phyloP scores from a whole-genome alignment of 2,329 filamentous ascomycete genomes.

The Scorias spongiosa region DNA sequence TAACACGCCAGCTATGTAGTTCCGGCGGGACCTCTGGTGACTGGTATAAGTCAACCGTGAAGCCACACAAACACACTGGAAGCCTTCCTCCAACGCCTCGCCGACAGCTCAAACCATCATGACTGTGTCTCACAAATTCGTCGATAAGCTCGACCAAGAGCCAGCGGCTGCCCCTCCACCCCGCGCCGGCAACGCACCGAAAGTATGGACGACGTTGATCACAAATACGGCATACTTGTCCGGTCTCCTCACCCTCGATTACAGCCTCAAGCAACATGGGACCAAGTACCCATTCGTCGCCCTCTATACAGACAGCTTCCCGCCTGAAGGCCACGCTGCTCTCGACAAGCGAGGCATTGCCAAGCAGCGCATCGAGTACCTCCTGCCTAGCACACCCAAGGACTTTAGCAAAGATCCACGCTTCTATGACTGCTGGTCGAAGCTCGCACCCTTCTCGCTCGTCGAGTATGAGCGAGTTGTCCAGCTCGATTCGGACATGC shows the following conservation, averaged over 20 bases:
- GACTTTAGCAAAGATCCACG: conserved; percentile 65
- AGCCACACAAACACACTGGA: too few species aligned
- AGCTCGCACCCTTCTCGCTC: conserved; percentile 64
- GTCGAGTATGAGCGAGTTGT: conserved; percentile 65
- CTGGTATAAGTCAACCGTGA: too few species aligned
- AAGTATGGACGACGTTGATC: conserved; percentile 79
- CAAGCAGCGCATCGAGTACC: conserved; percentile 54
- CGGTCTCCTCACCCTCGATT: conserved; percentile 67
- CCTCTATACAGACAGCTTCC: conserved; percentile 68
- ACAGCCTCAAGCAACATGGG: conserved; percentile 50
- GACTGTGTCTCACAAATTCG: background rate
- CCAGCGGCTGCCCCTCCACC: background rate
- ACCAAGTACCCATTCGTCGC: conserved; percentile 67
- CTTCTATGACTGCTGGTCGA: conserved; percentile 85
- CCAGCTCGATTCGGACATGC: conserved; percentile 79
- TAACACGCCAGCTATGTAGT: too few species aligned
- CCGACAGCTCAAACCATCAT: background rate
- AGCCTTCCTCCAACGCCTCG: too few species aligned
- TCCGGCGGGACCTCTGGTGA: too few species aligned
- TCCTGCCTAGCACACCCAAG: conserved; percentile 49
- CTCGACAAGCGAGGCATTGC: conserved; percentile 55
- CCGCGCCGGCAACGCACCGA: conserved; percentile 1
- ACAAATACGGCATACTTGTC: conserved; percentile 72
- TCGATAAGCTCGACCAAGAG: background rate
- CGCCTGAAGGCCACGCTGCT: conserved; percentile 49